Conservation (phyloP, 352 stramenopile species). For the Phytophthora fragariae region DNA sequence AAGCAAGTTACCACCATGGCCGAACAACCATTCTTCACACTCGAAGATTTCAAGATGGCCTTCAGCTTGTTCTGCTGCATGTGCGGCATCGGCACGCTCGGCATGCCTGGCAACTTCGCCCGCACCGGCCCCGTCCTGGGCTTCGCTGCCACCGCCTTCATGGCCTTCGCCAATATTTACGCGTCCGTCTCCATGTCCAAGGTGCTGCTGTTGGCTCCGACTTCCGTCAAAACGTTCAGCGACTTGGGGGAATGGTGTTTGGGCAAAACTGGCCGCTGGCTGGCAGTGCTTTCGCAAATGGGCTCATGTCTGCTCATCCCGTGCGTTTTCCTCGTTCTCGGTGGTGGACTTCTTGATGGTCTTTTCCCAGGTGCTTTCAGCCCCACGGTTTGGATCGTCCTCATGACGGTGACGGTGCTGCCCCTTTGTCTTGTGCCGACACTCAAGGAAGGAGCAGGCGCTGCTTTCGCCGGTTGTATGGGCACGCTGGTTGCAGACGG, state of each 20-base stretch:
- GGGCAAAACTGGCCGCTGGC: conserved; percentile 54
- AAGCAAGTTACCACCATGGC: conserved; percentile 37
- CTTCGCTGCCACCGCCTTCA: conserved; percentile 56
- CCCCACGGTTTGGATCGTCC: conserved; percentile 59
- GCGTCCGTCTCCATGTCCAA: conserved; percentile 59
- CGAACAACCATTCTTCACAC: conserved; percentile 42
- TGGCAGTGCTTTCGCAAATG: conserved; percentile 60
- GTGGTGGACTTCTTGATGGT: conserved; percentile 41
- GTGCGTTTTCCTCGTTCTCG: conserved; percentile 34
- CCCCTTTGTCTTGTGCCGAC: conserved; percentile 46
- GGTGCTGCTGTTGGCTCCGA: conserved; percentile 57
- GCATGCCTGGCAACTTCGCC: conserved; percentile 65
- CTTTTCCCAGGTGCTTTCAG: conserved; percentile 61
- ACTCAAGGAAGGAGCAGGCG: conserved; percentile 56
- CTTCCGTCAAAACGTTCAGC: conserved; percentile 59
- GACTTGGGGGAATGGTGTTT: conserved; percentile 69
- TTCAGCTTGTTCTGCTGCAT: conserved; percentile 63
- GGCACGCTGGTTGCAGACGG: conserved; percentile 64
- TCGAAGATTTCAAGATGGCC: conserved; percentile 51
- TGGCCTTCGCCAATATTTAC: conserved; percentile 73
- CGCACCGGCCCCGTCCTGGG: conserved; percentile 53
- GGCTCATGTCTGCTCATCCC: conserved; percentile 51
- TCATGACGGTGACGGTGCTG: conserved; percentile 59
- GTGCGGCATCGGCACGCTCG: conserved; percentile 65
- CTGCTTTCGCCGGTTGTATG: conserved; percentile 58